These are phyloP conservation scores for Imleria badia DNA, from an alignment of 768 basidiomycete species.

Conservation along the genomic window DNA sequence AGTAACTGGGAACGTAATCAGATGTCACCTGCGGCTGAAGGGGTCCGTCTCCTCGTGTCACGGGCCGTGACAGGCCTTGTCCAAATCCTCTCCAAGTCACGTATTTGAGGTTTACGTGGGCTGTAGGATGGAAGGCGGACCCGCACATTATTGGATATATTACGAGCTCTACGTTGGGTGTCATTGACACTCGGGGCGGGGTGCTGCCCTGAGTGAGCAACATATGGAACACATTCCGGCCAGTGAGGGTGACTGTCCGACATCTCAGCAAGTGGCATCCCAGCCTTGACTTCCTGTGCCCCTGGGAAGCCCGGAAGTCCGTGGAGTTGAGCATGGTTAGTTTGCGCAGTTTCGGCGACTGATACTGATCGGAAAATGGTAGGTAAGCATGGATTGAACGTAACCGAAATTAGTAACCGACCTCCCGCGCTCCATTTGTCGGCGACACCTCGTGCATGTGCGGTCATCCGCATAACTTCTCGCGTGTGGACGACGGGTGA, in stretches of 20 bases:
- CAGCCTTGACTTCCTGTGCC: conserved; percentile 8
- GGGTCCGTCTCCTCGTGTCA: conserved; percentile 31
- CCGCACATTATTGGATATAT: conserved; percentile 11
- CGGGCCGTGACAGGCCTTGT: conserved; percentile 22
- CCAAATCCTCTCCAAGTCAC: conserved; percentile 24
- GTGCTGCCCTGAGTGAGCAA: not conserved
- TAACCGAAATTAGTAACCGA: conserved; percentile 8
- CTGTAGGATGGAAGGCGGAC: conserved; percentile 17
- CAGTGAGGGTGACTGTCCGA: conserved; percentile 2
- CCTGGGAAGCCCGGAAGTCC: conserved; percentile 29
- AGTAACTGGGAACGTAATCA: conserved; percentile 11
- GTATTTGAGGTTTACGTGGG: conserved; percentile 18
- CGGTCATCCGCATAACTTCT: conserved; percentile 8
- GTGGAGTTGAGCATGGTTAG: conserved; percentile 18
- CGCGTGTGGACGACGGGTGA: conserved; percentile 28
- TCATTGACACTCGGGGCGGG: not conserved
- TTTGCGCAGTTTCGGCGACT: conserved; percentile 10
- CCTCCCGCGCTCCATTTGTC: conserved; percentile 15
- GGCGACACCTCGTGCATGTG: conserved; percentile 8
- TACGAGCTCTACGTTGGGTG: conserved; percentile 8
- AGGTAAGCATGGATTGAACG: conserved; percentile 5
- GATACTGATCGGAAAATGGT: conserved; percentile 5
- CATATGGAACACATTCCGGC: conserved; percentile 5
- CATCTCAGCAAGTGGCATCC: conserved; percentile 4
- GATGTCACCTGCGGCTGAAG: conserved; percentile 34